Conservation (phyloP, 805 yeast species). For the Candida corydali region DNA sequence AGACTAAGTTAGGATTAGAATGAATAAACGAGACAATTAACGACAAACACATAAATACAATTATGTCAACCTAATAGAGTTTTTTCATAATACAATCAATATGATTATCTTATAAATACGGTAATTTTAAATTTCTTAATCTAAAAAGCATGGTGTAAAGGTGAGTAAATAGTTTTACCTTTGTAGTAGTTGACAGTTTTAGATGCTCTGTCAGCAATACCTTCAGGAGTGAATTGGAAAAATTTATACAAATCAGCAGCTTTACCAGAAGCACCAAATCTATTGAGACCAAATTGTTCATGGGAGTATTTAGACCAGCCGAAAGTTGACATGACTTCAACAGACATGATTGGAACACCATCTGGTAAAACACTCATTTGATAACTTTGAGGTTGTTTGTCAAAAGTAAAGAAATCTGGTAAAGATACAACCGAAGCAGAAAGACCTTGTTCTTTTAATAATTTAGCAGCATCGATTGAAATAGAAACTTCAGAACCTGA, state of each 20-base stretch:
- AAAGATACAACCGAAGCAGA: slow-evolving; percentile 83
- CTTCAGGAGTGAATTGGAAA: slow-evolving; percentile 91
- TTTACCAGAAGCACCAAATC: slow-evolving; percentile 96
- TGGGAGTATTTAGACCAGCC: slow-evolving; percentile 97
- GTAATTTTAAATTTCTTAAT: no score
- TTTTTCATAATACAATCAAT: no score
- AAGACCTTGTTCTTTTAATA: slow-evolving; percentile 60
- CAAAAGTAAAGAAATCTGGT: slow-evolving; percentile 91
- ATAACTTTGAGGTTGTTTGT: slow-evolving; percentile 77
- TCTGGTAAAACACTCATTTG: slow-evolving; percentile 86
- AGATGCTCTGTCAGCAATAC: slow-evolving; percentile 80
- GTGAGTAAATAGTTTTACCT: slow-evolving; percentile 69
- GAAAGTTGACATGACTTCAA: slow-evolving; percentile 85
- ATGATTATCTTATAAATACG: no score
- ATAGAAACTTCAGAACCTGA: slow-evolving; percentile 94
- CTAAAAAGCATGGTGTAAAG: slow-evolving; percentile 74
- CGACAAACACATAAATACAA: no score
- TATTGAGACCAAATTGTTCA: slow-evolving; percentile 91
- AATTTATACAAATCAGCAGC: slow-evolving; percentile 74
- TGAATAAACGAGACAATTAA: no score
- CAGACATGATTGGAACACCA: slow-evolving; percentile 87
- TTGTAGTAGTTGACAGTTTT: slow-evolving; percentile 79
- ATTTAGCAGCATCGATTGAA: slow-evolving; percentile 77
- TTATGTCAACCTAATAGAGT: no score
- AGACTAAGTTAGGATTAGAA: no score